phyloP scores from a whole-genome alignment of 257 asterid genomes.

The Haberlea rhodopensis region DNA sequence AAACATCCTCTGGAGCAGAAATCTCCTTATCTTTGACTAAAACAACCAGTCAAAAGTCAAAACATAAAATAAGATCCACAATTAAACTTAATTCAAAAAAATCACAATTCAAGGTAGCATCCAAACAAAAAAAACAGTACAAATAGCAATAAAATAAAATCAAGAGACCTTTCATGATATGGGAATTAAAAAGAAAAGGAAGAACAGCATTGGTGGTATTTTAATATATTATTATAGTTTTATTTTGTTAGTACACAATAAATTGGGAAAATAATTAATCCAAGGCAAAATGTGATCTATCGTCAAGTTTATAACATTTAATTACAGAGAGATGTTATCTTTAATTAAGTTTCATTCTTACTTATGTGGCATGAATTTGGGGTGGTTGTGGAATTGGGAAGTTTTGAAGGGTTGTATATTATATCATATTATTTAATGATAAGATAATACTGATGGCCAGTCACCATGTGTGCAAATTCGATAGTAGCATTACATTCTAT shows the following conservation, averaged over 20 bases:
- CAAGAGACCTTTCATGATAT: not conserved
- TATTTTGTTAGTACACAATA: not conserved
- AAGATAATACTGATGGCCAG: not conserved
- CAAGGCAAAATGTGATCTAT: not conserved
- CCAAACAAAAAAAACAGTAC: not conserved
- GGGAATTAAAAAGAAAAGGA: not conserved
- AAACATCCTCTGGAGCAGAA: constrained; percentile 43
- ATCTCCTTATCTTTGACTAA: constrained; percentile 48
- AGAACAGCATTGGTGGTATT: not conserved
- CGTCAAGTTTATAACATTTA: not conserved
- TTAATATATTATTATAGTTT: too few species aligned
- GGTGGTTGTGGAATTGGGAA: not conserved
- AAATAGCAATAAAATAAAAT: not conserved
- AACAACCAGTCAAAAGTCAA: constrained; percentile 20
- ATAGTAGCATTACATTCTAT: not conserved
- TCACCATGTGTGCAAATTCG: not conserved
- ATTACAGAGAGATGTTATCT: not conserved
- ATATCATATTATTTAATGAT: not conserved
- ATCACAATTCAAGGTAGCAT: not conserved
- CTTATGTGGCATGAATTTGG: not conserved
- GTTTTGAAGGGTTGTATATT: too few species aligned
- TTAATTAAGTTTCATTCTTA: not conserved
- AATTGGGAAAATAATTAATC: not conserved
- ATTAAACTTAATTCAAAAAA: not conserved
- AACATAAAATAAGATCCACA: constrained; percentile 6